These are phyloP conservation scores for Phytophthora fragariae DNA, from an alignment of 352 stramenopile genomes.

Conservation along the genomic window DNA sequence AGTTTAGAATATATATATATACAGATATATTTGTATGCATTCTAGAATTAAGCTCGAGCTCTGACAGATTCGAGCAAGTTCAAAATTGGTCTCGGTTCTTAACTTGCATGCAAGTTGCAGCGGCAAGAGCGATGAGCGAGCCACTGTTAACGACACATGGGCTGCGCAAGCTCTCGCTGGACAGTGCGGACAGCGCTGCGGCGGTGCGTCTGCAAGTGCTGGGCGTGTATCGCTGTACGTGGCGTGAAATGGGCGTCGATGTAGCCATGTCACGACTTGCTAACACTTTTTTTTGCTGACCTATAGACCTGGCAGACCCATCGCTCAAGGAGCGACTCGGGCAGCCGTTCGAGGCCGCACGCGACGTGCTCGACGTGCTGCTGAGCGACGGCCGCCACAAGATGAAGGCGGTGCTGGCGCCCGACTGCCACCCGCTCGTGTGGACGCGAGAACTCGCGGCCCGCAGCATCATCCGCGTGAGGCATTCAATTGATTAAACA, in stretches of 20 bases:
- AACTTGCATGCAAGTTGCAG: too few relatives aligned
- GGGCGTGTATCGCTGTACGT: constrained; percentile 64
- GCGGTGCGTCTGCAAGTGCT: constrained; percentile 59
- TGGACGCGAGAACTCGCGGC: constrained; percentile 44
- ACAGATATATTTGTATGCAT: too few relatives aligned
- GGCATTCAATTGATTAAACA: too few relatives aligned
- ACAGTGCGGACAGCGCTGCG: not conserved
- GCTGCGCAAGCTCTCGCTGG: constrained; percentile 39
- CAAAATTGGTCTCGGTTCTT: too few relatives aligned
- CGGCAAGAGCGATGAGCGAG: too few relatives aligned
- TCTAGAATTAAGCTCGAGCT: too few relatives aligned
- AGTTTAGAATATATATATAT: too few relatives aligned
- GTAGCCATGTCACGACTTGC: not conserved
- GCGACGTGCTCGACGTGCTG: constrained; percentile 68
- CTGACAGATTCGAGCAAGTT: too few relatives aligned
- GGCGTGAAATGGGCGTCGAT: not conserved
- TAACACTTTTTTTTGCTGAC: not conserved
- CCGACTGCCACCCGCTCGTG: constrained; percentile 48
- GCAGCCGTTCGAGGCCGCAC: constrained; percentile 17
- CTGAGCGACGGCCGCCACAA: constrained; percentile 68
- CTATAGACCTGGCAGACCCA: constrained; percentile 62
- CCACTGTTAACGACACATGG: constrained; percentile 48
- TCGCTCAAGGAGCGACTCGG: constrained; percentile 46
- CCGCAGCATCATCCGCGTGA: constrained; percentile 47
- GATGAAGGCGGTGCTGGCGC: constrained; percentile 57